These are phyloP conservation scores for Ceratocystis colombiana DNA, from an alignment of 2,329 filamentous ascomycete species.

Conservation along the genomic window DNA sequence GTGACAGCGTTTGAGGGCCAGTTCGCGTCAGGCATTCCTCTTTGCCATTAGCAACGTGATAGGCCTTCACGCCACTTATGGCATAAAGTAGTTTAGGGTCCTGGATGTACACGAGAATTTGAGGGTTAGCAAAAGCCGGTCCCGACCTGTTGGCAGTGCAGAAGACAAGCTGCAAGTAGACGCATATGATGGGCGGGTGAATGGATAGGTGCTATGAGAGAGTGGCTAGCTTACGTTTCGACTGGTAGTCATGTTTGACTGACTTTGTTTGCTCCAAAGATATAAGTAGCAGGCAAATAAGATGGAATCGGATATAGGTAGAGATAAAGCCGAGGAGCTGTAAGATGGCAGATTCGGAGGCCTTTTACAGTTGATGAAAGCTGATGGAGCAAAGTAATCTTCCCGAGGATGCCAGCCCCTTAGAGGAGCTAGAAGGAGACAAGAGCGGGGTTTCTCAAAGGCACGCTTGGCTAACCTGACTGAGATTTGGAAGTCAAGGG, in stretches of 20 bases:
- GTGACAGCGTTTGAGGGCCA: constrained; percentile 80
- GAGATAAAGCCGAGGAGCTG: background rate
- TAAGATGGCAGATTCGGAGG: background rate
- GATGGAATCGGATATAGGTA: background rate
- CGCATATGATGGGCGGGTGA: background rate
- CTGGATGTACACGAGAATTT: constrained; percentile 30
- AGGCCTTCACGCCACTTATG: constrained; percentile 79
- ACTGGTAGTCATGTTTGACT: constrained; percentile 21
- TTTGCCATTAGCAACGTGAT: constrained; percentile 79
- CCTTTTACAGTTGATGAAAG: background rate
- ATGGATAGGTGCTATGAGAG: background rate
- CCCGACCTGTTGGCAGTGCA: background rate
- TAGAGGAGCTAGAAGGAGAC: background rate
- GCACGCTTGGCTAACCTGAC: background rate
- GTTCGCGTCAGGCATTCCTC: constrained; percentile 74
- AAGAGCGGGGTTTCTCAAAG: background rate
- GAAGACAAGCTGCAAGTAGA: constrained; percentile 4
- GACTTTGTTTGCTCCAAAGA: background rate
- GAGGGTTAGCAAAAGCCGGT: constrained; percentile 18
- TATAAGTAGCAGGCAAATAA: background rate
- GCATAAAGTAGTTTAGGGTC: constrained; percentile 59
- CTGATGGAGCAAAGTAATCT: background rate
- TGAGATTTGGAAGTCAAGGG: constrained; percentile 5
- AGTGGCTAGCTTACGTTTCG: constrained; percentile 20
- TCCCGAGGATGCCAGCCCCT: background rate